Evolutionary conservation across 257 asterid genomes (phyloP), one percentile per base, ranked within the genome.

Genomic region (Jaltomata sinuosa): DNA sequence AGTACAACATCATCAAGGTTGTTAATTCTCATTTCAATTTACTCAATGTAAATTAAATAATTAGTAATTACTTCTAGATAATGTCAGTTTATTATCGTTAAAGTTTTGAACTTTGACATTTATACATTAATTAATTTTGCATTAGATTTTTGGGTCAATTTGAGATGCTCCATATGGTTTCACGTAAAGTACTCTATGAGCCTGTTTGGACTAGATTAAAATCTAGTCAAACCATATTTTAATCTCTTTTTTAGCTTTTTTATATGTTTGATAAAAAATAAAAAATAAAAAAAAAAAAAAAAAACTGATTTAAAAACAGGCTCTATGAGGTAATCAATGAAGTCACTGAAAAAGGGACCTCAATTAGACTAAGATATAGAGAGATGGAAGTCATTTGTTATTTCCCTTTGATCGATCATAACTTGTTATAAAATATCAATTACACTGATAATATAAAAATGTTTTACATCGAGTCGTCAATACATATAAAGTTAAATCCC

Each of bases 1-100:
- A 79, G 84, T 88, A 87, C n/a, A 90, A 89, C 82, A 89, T 91
- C 83, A 29, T 31, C n/a, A 79, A 29, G 81, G 57, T 52, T 31
- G 11, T 3, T 67, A 15, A 38, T 31, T 64, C 84, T 31, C 74
- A 15, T n/a, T 83, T 83, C 25, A 42, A 19, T 40, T n/a, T 12
- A 3, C 7, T 42, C 22, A 42, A 38, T 36, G 25, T 18, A 7
- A 6, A 54, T 19, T 5, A n/a, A n/a, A n/a, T n/a, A n/a, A n/a
- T n/a, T n/a, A n/a, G n/a, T n/a, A 54, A 53, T 53, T 53, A 16
- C 59, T 49, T 49, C 11, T 57, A 22, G 31, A 55, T 59, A 9
- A 64, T 64, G 72, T 15, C 29, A 14, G 27, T 34, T 31, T 10
- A 7, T 64, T 18, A 34, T 36, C 11, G 8, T 57, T 69, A 14